phyloP scores from a whole-genome alignment of 2,329 filamentous ascomycete species.

The Verticillium nonalfalfae region DNA sequence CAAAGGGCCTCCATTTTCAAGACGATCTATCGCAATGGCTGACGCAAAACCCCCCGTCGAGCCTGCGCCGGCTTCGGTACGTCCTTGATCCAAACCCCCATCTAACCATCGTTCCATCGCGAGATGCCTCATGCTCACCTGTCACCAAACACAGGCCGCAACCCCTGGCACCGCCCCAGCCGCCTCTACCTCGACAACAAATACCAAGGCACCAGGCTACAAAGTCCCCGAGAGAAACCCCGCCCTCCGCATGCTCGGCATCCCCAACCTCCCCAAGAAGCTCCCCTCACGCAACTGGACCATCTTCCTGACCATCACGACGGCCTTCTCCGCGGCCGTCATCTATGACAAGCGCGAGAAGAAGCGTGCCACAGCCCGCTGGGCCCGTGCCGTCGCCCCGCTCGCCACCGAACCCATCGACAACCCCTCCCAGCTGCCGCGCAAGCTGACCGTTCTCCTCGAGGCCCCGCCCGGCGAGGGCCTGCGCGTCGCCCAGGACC shows the following conservation, averaged over 20 bases:
- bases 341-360: constrained; percentile 93
- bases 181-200: not conserved
- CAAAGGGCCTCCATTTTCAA: not conserved
- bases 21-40: constrained; percentile 7
- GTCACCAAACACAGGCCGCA: constrained; percentile 1
- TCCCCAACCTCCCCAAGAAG: constrained; percentile 76
- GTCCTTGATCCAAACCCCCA: not conserved
- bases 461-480: constrained; percentile 83
- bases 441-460: constrained; percentile 81
- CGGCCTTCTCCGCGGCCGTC: constrained; percentile 71
- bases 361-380: constrained; percentile 76
- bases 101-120: not conserved
- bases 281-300: constrained; percentile 96
- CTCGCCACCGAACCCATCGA: constrained; percentile 72
- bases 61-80: constrained; percentile 11
- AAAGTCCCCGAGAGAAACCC: constrained; percentile 56
- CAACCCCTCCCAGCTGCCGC: constrained; percentile 62
- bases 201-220: constrained; percentile 17
- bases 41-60: constrained; percentile 14
- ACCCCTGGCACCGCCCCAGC: not conserved
- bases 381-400: constrained; percentile 79
- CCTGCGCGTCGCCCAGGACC: constrained; percentile 77
- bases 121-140: constrained; percentile 2
- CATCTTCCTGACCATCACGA: constrained; percentile 81
- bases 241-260: constrained; percentile 71